A percentile compares a stretch with the other conserved stretches of the same genome.
These are phyloP conservation scores for Penicillium expansum DNA, from an alignment of 2,329 filamentous ascomycete species.

Conservation along the genomic window DNA sequence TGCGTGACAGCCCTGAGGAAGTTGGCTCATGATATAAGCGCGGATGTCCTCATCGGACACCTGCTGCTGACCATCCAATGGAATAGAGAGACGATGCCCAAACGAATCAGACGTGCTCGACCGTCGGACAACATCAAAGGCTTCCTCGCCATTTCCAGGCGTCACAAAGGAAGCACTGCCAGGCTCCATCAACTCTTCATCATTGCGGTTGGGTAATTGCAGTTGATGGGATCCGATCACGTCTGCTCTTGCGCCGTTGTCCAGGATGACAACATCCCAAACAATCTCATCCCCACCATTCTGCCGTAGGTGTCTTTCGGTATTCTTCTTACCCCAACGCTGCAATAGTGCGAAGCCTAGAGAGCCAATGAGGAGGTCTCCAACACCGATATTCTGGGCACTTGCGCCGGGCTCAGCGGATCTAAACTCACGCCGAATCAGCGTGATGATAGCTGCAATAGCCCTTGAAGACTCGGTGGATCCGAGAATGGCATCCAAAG, in stretches of 20 bases:
- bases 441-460: constrained; percentile 48
- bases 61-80: constrained; percentile 38
- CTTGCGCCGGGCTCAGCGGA: constrained; percentile 33
- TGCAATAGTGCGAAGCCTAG: constrained; percentile 48
- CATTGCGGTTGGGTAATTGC: constrained; percentile 32
- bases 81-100: constrained; percentile 30
- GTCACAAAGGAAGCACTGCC: constrained; percentile 52
- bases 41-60: constrained; percentile 47
- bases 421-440: constrained; percentile 46
- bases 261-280: constrained; percentile 50
- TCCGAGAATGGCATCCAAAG: constrained; percentile 47
- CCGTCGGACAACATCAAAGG: constrained; percentile 40
- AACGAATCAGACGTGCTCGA: constrained; percentile 24
- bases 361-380: constrained; percentile 45
- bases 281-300: constrained; percentile 45
- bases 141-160: constrained; percentile 36
- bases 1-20: constrained; percentile 43
- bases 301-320: constrained; percentile 41
- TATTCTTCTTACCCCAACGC: constrained; percentile 47
- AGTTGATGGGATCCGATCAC: constrained; percentile 45
- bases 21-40: constrained; percentile 48
- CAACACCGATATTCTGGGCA: constrained; percentile 42
- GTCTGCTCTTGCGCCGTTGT: constrained; percentile 47
- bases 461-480: constrained; percentile 50
- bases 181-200: constrained; percentile 49